Evolutionary conservation across 495 filamentous ascomycete genomes (phyloP).

Genomic region (Neurospora tetraspora): DNA sequence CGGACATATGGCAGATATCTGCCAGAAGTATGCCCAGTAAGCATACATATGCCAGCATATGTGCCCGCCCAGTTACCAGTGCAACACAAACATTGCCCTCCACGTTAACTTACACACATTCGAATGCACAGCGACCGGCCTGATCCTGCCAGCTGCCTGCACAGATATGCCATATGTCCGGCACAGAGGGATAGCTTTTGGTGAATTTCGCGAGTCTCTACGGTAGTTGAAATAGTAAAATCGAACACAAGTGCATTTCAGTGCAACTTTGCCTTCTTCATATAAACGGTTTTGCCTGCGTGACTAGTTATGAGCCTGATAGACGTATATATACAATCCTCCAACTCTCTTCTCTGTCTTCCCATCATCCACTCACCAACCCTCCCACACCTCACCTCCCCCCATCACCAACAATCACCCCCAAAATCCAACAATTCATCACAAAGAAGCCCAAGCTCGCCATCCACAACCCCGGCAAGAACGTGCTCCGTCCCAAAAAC

Average conservation of each 20-base stretch:
- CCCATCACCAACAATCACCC: slow-evolving; percentile 65
- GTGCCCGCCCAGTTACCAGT: no score
- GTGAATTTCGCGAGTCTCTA: no score
- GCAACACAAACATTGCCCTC: no score
- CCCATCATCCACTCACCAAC: not conserved
- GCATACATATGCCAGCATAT: no score
- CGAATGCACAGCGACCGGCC: no score
- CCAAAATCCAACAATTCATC: slow-evolving; percentile 80
- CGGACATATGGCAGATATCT: no score
- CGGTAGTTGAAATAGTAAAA: not conserved
- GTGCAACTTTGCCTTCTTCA: not conserved
- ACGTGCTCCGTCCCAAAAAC: slow-evolving; percentile 77
- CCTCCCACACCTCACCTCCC: not conserved
- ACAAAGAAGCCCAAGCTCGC: slow-evolving; percentile 69
- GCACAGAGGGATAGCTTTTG: no score
- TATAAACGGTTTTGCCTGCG: not conserved
- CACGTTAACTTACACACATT: no score
- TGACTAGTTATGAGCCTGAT: not conserved
- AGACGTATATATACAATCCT: not conserved
- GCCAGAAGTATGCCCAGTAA: no score
- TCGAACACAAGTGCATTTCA: not conserved
- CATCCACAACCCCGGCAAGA: slow-evolving; percentile 72
- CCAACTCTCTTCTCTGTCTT: not conserved
- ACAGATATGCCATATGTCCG: no score
- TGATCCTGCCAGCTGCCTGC: no score